A percentile compares a stretch with the other conserved stretches of the same genome.
phyloP scores from a whole-genome alignment of 2,329 filamentous ascomycete species.

The Trichoderma sp. region DNA sequence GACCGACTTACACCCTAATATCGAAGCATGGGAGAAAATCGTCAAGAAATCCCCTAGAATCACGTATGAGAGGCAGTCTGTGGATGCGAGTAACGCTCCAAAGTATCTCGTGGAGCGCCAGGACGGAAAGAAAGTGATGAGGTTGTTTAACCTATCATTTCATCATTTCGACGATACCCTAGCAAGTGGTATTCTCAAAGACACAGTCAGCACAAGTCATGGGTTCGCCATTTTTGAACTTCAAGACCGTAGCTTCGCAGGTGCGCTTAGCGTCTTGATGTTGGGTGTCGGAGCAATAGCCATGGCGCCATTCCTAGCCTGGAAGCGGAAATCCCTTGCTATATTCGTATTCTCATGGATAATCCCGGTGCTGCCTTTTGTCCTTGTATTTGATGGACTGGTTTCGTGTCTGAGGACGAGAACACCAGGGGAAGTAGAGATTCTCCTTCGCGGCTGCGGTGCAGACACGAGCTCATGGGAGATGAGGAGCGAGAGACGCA shows the following conservation, averaged over 20 bases:
- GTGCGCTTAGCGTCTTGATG: slow-evolving; percentile 49
- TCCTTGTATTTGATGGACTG: slow-evolving; percentile 66
- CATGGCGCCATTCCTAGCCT: slow-evolving; percentile 51
- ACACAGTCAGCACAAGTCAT: slow-evolving; percentile 62
- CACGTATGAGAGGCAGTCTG: slow-evolving; percentile 55
- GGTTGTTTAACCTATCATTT: slow-evolving; percentile 71
- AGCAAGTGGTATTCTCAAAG: slow-evolving; percentile 58
- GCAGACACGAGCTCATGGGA: slow-evolving; percentile 46
- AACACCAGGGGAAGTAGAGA: slow-evolving; percentile 61
- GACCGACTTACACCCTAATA: slow-evolving; percentile 64
- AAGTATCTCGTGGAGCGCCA: slow-evolving; percentile 40
- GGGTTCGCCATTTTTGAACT: slow-evolving; percentile 72
- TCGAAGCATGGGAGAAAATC: slow-evolving; percentile 56
- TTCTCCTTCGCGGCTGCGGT: slow-evolving; percentile 53
- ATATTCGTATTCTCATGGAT: slow-evolving; percentile 38
- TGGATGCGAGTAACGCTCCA: slow-evolving; percentile 65
- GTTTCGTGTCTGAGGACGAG: slow-evolving; percentile 66
- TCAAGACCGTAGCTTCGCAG: slow-evolving; percentile 59
- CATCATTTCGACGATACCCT: slow-evolving; percentile 58
- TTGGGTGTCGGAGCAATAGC: slow-evolving; percentile 52
- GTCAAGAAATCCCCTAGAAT: slow-evolving; percentile 53
- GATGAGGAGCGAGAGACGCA: slow-evolving; percentile 45
- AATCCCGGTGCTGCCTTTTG: slow-evolving; percentile 63
- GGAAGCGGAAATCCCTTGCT: slow-evolving; percentile 50
- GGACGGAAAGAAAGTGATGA: slow-evolving; percentile 54